These are phyloP conservation scores for Plenodomus biglobosus DNA, from an alignment of 2,329 filamentous ascomycete genomes.

Conservation along the genomic window DNA sequence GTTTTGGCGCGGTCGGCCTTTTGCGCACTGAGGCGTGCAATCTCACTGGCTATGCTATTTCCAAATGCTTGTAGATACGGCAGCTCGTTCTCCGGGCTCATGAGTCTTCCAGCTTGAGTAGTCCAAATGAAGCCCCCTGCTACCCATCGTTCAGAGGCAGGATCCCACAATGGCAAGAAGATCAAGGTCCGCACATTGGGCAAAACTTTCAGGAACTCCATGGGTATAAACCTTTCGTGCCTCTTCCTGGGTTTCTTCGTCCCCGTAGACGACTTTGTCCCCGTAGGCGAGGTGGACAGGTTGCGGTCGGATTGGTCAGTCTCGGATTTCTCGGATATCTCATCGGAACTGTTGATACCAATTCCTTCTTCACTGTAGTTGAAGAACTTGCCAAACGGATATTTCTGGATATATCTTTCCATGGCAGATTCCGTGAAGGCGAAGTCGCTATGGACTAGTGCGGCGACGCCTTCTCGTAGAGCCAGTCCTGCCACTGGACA, in stretches of 20 bases:
- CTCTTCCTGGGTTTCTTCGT: constrained; percentile 21
- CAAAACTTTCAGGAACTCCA: constrained; percentile 35
- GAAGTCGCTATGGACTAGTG: constrained; percentile 31
- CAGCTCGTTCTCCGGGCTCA: constrained; percentile 38
- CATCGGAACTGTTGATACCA: constrained; percentile 37
- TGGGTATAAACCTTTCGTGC: constrained; percentile 36
- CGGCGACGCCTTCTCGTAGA: constrained; percentile 19
- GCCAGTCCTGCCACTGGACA: constrained; percentile 31
- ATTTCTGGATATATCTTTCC: constrained; percentile 39
- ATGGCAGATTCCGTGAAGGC: constrained; percentile 36
- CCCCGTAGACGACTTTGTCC: constrained; percentile 8
- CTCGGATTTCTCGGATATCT: constrained; percentile 33
- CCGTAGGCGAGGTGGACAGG: constrained; percentile 7
- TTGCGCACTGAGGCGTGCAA: constrained; percentile 34
- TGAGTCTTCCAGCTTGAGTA: constrained; percentile 29
- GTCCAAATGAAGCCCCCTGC: constrained; percentile 41
- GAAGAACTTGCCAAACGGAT: constrained; percentile 41
- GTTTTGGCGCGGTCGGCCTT: constrained; percentile 42
- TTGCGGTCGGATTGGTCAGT: constrained; percentile 33
- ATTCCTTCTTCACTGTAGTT: constrained; percentile 38
- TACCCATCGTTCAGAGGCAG: constrained; percentile 35
- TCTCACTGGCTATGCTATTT: constrained; percentile 38
- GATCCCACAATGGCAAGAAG: constrained; percentile 44
- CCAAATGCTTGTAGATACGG: constrained; percentile 41
- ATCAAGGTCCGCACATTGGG: constrained; percentile 41